These are phyloP conservation scores for grape (Vitis vinifera) DNA, from an alignment of 164 flowering plant genomes.

Conservation along the genomic window DNA sequence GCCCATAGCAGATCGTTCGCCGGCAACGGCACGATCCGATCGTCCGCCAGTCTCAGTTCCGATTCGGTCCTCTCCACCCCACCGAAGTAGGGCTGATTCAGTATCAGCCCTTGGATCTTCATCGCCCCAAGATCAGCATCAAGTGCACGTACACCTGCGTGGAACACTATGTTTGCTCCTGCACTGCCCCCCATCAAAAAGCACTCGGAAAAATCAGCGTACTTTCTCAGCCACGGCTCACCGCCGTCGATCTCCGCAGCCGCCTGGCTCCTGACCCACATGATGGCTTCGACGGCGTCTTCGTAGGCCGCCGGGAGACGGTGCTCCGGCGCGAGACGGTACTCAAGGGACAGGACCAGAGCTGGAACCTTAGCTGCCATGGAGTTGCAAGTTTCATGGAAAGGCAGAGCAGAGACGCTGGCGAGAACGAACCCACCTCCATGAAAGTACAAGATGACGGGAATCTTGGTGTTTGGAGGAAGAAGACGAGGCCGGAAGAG, in stretches of 20 bases:
- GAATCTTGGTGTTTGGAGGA: slow-evolving; percentile 33
- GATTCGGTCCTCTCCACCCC: slow-evolving; percentile 54
- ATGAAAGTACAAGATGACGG: slow-evolving; percentile 56
- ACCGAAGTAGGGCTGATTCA: slow-evolving; percentile 53
- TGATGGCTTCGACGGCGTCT: slow-evolving; percentile 53
- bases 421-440: slow-evolving; percentile 55
- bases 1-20: slow-evolving; percentile 51
- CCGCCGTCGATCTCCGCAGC: slow-evolving; percentile 6
- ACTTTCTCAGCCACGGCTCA: slow-evolving; percentile 48
- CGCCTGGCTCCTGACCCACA: slow-evolving; percentile 46
- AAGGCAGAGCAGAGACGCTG: slow-evolving; percentile 12
- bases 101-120: slow-evolving; percentile 47
- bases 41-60: slow-evolving; percentile 32
- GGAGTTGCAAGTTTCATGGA: slow-evolving; percentile 42
- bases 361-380: slow-evolving; percentile 37
- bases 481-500: slow-evolving; percentile 36
- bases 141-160: slow-evolving; percentile 35
- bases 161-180: slow-evolving; percentile 64
- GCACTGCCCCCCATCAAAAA: slow-evolving; percentile 68
- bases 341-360: slow-evolving; percentile 51
- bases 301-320: slow-evolving; percentile 75
- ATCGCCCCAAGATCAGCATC: slow-evolving; percentile 34
- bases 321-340: slow-evolving; percentile 73
- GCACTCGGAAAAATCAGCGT: slow-evolving; percentile 44
- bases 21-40: slow-evolving; percentile 39